These are phyloP conservation scores for Camelina laxa DNA, from an alignment of 345 rosid species.

Conservation along the genomic window DNA sequence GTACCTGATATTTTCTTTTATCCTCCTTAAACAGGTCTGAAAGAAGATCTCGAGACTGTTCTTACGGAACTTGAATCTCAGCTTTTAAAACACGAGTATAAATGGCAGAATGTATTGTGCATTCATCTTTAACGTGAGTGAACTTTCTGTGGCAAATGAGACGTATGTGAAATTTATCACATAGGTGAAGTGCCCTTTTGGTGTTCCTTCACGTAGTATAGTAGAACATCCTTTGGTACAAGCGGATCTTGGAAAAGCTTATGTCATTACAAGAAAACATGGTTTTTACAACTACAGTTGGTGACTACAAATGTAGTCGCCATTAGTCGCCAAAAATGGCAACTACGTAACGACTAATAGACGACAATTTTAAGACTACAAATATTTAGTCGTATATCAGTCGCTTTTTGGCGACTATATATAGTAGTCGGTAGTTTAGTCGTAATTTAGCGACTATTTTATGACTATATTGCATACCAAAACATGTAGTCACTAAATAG, in stretches of 20 bases:
- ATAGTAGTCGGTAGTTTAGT: too few species aligned
- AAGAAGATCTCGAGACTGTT: conserved; percentile 68
- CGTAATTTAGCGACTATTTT: too few species aligned
- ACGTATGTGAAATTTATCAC: conserved; percentile 84
- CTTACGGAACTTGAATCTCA: conserved; percentile 66
- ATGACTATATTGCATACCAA: too few species aligned
- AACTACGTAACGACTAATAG: too few species aligned
- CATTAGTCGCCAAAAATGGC: too few species aligned
- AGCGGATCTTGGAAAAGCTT: conserved; percentile 77
- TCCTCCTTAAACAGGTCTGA: conserved; percentile 54
- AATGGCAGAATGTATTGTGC: conserved; percentile 84
- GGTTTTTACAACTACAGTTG: too few species aligned
- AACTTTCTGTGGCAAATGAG: conserved; percentile 76
- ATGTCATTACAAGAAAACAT: too few species aligned
- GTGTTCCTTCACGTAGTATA: conserved; percentile 98
- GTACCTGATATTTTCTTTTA: neutral
- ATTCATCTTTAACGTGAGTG: conserved; percentile 92
- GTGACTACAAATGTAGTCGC: too few species aligned
- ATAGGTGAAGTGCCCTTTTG: conserved; percentile 84
- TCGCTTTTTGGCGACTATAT: too few species aligned
- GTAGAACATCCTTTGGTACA: conserved; percentile 80
- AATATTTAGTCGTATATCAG: too few species aligned
- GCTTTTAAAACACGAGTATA: conserved; percentile 55
- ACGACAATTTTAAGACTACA: too few species aligned
- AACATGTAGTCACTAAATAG: too few species aligned